Evolutionary conservation across 345 rosid species (phyloP).

Genomic region (Punica granatum): DNA sequence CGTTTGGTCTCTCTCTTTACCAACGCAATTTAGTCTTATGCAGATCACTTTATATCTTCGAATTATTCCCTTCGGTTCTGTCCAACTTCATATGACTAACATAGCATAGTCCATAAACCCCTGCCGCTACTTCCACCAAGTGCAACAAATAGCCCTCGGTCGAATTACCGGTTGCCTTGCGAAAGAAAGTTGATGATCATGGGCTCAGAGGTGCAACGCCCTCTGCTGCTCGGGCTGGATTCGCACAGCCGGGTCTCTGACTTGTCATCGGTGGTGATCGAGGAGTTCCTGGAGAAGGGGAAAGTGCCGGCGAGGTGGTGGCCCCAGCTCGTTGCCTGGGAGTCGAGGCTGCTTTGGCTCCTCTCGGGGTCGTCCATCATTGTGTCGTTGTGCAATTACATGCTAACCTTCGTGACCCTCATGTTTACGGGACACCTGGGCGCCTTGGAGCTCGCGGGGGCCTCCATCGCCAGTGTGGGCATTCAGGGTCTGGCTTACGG

Average conservation of each 20-base stretch:
- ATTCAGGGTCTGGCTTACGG: conserved; percentile 94
- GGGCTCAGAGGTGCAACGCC: conserved; percentile 27
- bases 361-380: conserved; percentile 67
- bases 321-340: conserved; percentile 63
- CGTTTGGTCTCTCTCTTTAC: no score
- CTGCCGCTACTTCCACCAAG: no score
- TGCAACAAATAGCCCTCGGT: no score
- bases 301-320: conserved; percentile 49
- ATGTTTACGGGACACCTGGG: conserved; percentile 76
- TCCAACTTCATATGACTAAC: no score
- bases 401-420: conserved; percentile 74
- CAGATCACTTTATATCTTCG: no score
- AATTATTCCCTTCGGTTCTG: no score
- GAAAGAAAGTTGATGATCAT: neutral
- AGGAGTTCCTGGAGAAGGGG: conserved; percentile 41
- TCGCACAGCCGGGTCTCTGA: conserved; percentile 36
- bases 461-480: conserved; percentile 76
- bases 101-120: no score
- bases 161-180: no score
- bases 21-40: no score
- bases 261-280: conserved; percentile 45
- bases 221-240: conserved; percentile 41
- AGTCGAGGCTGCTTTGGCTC: conserved; percentile 69
- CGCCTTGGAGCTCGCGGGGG: conserved; percentile 71
- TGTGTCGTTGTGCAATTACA: conserved; percentile 56